Conservation (phyloP, 148 eudicot genomes). For the Chenopodium formosanum region DNA sequence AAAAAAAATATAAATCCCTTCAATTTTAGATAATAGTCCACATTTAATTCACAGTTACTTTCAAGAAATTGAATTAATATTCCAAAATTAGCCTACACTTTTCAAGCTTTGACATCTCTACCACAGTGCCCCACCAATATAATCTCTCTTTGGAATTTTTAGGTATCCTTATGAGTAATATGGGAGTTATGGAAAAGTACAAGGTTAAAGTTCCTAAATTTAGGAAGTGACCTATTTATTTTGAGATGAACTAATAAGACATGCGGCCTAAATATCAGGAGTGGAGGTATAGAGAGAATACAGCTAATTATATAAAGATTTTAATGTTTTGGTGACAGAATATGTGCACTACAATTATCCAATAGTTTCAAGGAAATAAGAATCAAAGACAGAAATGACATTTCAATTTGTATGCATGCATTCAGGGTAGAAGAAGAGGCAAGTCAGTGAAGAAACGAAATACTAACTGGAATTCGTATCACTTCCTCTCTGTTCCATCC, state of each 20-base stretch:
- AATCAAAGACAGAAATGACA: neutral
- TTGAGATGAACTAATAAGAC: neutral
- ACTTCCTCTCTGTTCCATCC: slow-evolving; percentile 80
- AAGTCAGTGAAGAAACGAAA: slow-evolving; percentile 11
- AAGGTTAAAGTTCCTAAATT: neutral
- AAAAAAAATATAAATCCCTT: neutral
- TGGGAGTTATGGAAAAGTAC: neutral
- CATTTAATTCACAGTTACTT: neutral
- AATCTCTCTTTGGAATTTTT: neutral
- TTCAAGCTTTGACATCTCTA: too few relatives aligned
- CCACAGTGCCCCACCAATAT: neutral
- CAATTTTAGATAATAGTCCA: neutral
- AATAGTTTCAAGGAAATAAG: neutral
- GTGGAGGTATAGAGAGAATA: too few relatives aligned
- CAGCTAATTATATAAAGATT: neutral
- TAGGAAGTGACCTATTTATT: neutral
- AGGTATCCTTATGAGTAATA: neutral
- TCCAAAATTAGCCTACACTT: too few relatives aligned
- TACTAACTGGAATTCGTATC: slow-evolving; percentile 66
- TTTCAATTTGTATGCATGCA: neutral
- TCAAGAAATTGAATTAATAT: neutral
- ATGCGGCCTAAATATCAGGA: neutral
- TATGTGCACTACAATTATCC: too few relatives aligned
- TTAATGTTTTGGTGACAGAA: neutral
- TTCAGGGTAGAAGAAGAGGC: neutral